Evolutionary conservation across 2,329 filamentous ascomycete species (phyloP), one percentile per base, ranked within the genome.

Genomic region (Leptographium wingfieldii): DNA sequence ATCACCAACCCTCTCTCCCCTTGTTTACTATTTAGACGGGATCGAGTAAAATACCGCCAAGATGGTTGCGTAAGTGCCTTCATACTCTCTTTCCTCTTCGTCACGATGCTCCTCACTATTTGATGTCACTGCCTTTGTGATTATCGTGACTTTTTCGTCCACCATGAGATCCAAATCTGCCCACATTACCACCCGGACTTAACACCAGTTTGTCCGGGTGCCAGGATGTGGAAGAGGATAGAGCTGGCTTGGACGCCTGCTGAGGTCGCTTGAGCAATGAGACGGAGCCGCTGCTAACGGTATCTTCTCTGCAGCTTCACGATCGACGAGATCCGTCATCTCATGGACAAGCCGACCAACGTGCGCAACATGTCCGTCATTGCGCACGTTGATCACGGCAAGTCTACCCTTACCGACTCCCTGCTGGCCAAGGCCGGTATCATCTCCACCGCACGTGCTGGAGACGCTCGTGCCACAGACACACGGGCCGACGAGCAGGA

Each of bases 321-420:
- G 74, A 87, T 96, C 80, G 92, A 97, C 76, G 92, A 90, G 85
- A 88, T 91, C 77, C 86, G 87, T 77, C 69, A 64, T 71, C 77
- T 88, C 75, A 87, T 87, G 85, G 87, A 90, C 84, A 86, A 86
- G 79, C 85, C 88, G 69, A 80, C 75, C 74, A 86, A 87, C 76
- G 65, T 66, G 61, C 65, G 65, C 61, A 66, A 66, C 63, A 66
- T 66, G 65, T 96, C 91, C 81, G 94, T 99, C 77, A 97, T 97
- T 90, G 94, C 94, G 77, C 94, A 99, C 83, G 92, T 99, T 86
- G 94, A 99, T 80, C 94, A 99, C 86, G 94, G 94, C 83, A 99
- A 99, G 81, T 99, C 94, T 71, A 99, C 94, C 75, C 85, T 99
- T 72, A 96, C 92, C 86, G 94, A 99, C 81, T 97, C 94, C 71